Base-by-base conservation (phyloP, 495 filamentous ascomycete genomes). In the Parathielavia appendiculata region DNA sequence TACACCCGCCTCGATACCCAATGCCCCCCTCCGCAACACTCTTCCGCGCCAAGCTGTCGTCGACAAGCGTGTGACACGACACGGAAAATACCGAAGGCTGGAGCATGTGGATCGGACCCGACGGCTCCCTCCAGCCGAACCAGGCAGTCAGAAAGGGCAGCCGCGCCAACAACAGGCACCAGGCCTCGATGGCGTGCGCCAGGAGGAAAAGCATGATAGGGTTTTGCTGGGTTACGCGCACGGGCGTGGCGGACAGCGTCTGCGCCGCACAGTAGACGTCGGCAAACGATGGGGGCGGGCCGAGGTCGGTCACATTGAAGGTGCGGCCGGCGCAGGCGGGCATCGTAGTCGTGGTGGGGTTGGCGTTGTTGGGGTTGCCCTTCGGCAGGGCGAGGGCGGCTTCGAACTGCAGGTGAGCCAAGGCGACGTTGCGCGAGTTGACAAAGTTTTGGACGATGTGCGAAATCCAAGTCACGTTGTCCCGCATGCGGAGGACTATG, bases 321-420 rank as follows among this genome's bases (percentile, higher is more conserved):
- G 76, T 67, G n/a, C 72, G 63, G 7, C 76, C 76, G 6, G 76
- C 75, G 50, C 73, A 75, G 38, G 35, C 36, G 10, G 73, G 73
- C 53, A 71, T 68, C 26, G 73, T 48, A 10, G 44, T 30, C 26
- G 26, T 30, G 6, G 3, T 6, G 26, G 26, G 45, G 14, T 54
- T 58, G 32, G n/a, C n/a, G n/a, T n/a, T n/a, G n/a, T 6, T 6
- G 26, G 26, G 45, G 14, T 54, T 58, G 32, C 13, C 16, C 5
- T 60, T 44, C 7, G 56, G 40, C 23, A 44, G 51, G 10, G 67
- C 53, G 2, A 85, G 74, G 4, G 80, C 79, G 19, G 79, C 75
- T 60, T 85, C 82, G 65, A 83, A 80, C 9, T 73, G 66, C 13
- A 85, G 73, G 50, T 85, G 81, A 1, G 76, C 80, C 34, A 82